Percentiles rank a stretch among this genome's conserved stretches.
These are phyloP conservation scores for Chloromonas sp. DNA, from an alignment of 163 green algal genomes.

Conservation along the genomic window DNA sequence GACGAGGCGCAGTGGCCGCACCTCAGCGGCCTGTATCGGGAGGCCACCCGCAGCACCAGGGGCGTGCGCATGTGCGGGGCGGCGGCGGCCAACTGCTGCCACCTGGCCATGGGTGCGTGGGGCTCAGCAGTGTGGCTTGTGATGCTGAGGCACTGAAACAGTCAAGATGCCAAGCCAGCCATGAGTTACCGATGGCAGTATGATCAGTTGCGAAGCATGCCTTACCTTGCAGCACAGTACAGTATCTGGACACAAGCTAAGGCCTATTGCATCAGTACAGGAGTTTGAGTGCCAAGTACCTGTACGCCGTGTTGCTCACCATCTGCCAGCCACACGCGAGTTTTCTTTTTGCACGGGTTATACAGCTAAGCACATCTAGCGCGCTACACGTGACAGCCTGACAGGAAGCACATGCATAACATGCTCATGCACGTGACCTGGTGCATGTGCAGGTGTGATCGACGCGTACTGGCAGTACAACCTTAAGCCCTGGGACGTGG, in stretches of 20 bases:
- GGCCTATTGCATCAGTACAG: too few species aligned
- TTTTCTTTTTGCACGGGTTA: neutral
- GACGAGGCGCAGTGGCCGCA: neutral
- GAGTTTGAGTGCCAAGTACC: too few species aligned
- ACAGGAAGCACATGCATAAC: neutral
- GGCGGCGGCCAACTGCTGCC: slow-evolving; percentile 83
- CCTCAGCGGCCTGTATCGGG: slow-evolving; percentile 21
- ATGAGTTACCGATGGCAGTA: too few species aligned
- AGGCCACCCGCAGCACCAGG: slow-evolving; percentile 6
- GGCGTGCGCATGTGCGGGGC: slow-evolving; percentile 75
- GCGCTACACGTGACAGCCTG: neutral
- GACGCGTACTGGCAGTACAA: slow-evolving; percentile 65
- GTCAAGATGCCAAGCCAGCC: too few species aligned
- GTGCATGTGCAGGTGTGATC: slow-evolving; percentile 31
- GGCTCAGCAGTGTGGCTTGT: neutral
- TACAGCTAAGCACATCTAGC: neutral
- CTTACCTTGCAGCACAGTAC: too few species aligned
- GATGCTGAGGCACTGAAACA: neutral
- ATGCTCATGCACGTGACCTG: neutral
- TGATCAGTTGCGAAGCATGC: too few species aligned
- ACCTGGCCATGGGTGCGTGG: slow-evolving; percentile 66
- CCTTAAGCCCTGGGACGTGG: slow-evolving; percentile 63
- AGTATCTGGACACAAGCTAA: too few species aligned
- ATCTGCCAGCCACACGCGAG: neutral
- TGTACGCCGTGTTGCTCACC: neutral